Evolutionary conservation across 2,329 filamentous ascomycete genomes (phyloP), one percentile per base, ranked within the genome.

Genomic region (Pyrenochaeta sp.): DNA sequence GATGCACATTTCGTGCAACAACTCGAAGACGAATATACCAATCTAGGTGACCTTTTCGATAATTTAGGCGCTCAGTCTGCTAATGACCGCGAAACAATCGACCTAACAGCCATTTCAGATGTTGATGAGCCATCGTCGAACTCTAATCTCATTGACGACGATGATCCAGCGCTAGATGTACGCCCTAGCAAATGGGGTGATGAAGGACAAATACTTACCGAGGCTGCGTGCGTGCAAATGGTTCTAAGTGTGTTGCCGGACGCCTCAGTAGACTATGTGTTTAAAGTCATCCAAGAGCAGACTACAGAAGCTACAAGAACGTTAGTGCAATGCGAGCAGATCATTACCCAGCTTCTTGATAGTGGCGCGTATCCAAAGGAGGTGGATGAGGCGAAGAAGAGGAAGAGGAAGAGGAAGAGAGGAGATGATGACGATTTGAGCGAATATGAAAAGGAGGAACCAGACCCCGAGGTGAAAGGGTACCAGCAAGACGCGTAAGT

Each of bases 371-470:
- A 76, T 54, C 74, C 74, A 7, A 75, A 69, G 60, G 71, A 75
- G 47, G 45, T 51, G 4, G 69, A 74, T 18, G 58, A 58, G 17
- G 43, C 45, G n/a, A 61, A 56, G 15, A 64, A 61, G 4, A 70
- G 68, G 23, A 74, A 74, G 53, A 66, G 73, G 44, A 73, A 74
- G 53, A 66, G 73, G 44, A 73, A 74, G 53, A 60, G 68, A 31
- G 59, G 63, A 17, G 64, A 63, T 18, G 60, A 61, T n/a, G 60
- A 66, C 20, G 64, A 65, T 11, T 20, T 49, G 21, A 58, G 55
- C 45, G 56, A 62, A 9, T 72, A 66, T 29, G 68, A 73, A 43
- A 58, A 60, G 4, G 60, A 52, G 7, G 60, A 63, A 29, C 57
- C 54, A 32, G 48, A 63, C 6, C 46, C 44, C 4, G 40, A 48